Conservation (phyloP, 2,329 filamentous ascomycete genomes). For the Fusarium pseudoanthophilum region DNA sequence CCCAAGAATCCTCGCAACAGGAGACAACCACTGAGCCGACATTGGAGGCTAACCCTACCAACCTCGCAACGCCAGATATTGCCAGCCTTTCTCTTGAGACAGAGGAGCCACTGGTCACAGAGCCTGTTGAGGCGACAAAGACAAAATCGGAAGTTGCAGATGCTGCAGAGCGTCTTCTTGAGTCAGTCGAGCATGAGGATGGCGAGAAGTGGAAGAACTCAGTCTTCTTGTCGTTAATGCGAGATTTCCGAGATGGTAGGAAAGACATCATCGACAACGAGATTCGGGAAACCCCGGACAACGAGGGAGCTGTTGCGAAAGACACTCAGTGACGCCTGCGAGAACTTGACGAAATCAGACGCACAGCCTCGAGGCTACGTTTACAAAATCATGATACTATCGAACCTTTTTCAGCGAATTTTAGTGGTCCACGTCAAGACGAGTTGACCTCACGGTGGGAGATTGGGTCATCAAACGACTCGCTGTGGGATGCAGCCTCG, state of each 20-base stretch:
- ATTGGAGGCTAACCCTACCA: constrained; percentile 12
- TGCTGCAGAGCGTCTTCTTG: constrained; percentile 55
- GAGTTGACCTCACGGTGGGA: constrained; percentile 34
- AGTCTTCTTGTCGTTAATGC: constrained; percentile 57
- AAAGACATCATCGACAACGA: constrained; percentile 58
- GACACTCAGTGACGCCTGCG: constrained; percentile 32
- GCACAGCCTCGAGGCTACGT: background rate
- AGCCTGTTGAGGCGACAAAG: constrained; percentile 33
- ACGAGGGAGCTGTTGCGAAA: constrained; percentile 6
- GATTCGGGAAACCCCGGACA: constrained; percentile 48
- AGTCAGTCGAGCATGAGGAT: constrained; percentile 56
- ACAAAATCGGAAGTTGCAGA: constrained; percentile 54
- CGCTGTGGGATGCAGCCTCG: background rate
- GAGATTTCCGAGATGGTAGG: constrained; percentile 57
- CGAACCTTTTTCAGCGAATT: background rate
- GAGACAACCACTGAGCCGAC: constrained; percentile 4
- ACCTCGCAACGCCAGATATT: constrained; percentile 48
- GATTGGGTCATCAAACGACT: background rate
- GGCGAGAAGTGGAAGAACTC: constrained; percentile 61
- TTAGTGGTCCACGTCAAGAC: constrained; percentile 24
- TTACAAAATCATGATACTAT: background rate
- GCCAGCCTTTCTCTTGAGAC: constrained; percentile 46
- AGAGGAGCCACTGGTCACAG: constrained; percentile 19
- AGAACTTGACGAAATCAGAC: background rate
- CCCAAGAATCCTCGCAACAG: constrained; percentile 11